Conservation (phyloP, 139 green algal species). For the Limnomonas spitsbergensis region DNA sequence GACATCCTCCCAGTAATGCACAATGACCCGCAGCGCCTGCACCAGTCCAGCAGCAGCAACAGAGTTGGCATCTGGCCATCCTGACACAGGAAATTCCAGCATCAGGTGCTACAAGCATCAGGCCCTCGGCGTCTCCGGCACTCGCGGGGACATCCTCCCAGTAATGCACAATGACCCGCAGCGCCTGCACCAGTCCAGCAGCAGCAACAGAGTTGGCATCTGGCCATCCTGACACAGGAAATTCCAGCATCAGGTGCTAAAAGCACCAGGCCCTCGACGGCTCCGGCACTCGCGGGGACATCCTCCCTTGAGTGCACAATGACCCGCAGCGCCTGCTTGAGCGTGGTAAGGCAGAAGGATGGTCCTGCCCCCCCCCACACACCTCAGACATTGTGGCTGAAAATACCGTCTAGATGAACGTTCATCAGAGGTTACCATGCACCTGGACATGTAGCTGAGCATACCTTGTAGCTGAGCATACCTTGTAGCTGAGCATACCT, state of each 20-base stretch:
- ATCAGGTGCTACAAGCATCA: background rate
- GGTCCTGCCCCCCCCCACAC: too few relatives aligned
- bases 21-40: conserved; percentile 20
- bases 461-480: too few relatives aligned
- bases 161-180: background rate
- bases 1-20: conserved; percentile 19
- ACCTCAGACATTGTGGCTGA: too few relatives aligned
- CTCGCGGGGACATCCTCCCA: background rate
- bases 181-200: background rate
- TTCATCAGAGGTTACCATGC: too few relatives aligned
- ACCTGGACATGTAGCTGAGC: too few relatives aligned
- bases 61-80: background rate
- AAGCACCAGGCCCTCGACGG: background rate
- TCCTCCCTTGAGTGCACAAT: background rate
- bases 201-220: background rate
- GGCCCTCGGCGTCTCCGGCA: background rate
- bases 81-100: background rate
- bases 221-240: background rate
- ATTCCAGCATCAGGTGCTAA: background rate
- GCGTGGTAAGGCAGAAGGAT: too few relatives aligned
- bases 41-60: background rate
- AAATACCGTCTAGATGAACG: too few relatives aligned
- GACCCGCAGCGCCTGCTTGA: background rate
- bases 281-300: background rate
- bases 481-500: too few relatives aligned